Evolutionary conservation across 192 early-diverging fungal species (phyloP).

Genomic region (Linnemannia hyalina): DNA sequence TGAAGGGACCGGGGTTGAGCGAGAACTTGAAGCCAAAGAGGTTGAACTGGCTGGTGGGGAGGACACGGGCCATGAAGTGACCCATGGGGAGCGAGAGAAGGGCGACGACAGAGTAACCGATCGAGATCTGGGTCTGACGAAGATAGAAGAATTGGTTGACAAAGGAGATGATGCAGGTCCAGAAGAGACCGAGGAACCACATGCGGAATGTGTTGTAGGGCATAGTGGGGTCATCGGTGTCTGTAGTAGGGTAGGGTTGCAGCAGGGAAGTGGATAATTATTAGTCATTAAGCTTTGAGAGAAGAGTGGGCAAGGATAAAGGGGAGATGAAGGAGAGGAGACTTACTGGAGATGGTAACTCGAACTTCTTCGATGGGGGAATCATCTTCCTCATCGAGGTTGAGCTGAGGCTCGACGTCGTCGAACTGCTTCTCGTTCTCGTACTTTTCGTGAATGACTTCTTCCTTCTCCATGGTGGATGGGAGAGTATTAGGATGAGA

Average conservation of each 20-base stretch:
- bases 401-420: conserved; percentile 3
- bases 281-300: neutral
- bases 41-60: conserved; percentile 51
- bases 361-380: conserved; percentile 63
- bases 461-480: conserved; percentile 41
- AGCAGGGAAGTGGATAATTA: neutral
- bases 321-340: neutral
- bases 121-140: conserved; percentile 50
- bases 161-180: conserved; percentile 43
- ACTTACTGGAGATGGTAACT: conserved; percentile 54
- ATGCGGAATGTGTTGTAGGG: conserved; percentile 65
- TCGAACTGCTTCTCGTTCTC: conserved; percentile 13
- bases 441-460: conserved; percentile 29
- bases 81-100: conserved; percentile 61
- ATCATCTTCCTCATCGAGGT: conserved; percentile 48
- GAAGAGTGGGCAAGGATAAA: neutral
- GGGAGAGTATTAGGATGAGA: neutral
- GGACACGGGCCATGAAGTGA: conserved; percentile 50
- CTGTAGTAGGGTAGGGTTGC: neutral
- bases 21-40: conserved; percentile 57
- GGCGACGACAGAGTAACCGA: conserved; percentile 59
- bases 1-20: conserved; percentile 70
- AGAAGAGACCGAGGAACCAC: conserved; percentile 56
- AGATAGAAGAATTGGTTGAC: conserved; percentile 66
- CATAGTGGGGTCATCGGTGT: conserved; percentile 61